phyloP scores from a whole-genome alignment of 164 flowering plant species.

The Berberis thunbergii region DNA sequence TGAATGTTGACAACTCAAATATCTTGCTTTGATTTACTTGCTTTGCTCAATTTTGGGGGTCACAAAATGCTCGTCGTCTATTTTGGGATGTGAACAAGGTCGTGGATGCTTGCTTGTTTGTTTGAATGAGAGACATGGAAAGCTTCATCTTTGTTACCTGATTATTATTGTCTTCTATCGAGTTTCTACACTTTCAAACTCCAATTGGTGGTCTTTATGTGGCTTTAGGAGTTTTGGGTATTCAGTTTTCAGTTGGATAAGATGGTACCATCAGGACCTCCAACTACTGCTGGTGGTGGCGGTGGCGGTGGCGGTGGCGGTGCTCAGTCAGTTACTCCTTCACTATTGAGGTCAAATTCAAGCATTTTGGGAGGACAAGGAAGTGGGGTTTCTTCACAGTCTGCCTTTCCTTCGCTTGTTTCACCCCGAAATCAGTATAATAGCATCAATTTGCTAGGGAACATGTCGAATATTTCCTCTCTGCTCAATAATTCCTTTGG shows the following conservation, averaged over 20 bases:
- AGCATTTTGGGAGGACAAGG: slow-evolving; percentile 62
- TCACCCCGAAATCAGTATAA: slow-evolving; percentile 61
- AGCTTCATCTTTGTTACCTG: slow-evolving; percentile 9
- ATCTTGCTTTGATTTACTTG: neutral
- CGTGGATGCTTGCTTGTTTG: slow-evolving; percentile 5
- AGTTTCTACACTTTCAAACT: neutral
- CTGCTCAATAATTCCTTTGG: slow-evolving; percentile 69
- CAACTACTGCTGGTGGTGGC: slow-evolving; percentile 37
- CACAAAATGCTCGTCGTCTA: neutral
- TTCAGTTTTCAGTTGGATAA: slow-evolving; percentile 1
- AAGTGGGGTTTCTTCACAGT: slow-evolving; percentile 43
- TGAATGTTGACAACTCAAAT: neutral
- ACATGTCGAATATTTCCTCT: slow-evolving; percentile 57
- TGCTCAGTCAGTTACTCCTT: slow-evolving; percentile 26
- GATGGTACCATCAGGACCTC: slow-evolving; percentile 42
- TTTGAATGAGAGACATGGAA: slow-evolving; percentile 7
- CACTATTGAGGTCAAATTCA: slow-evolving; percentile 36
- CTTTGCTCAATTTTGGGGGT: neutral
- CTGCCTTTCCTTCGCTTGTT: slow-evolving; percentile 50
- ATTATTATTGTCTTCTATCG: slow-evolving; percentile 1
- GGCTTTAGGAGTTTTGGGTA: neutral
- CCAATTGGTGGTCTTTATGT: slow-evolving; percentile 2
- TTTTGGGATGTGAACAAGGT: slow-evolving; percentile 10
- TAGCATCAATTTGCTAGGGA: slow-evolving; percentile 61
- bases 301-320: too few species aligned